Evolutionary conservation across 2,329 filamentous ascomycete species (phyloP), one percentile per base, ranked within the genome.

Genomic region (Sarocladium strictum): DNA sequence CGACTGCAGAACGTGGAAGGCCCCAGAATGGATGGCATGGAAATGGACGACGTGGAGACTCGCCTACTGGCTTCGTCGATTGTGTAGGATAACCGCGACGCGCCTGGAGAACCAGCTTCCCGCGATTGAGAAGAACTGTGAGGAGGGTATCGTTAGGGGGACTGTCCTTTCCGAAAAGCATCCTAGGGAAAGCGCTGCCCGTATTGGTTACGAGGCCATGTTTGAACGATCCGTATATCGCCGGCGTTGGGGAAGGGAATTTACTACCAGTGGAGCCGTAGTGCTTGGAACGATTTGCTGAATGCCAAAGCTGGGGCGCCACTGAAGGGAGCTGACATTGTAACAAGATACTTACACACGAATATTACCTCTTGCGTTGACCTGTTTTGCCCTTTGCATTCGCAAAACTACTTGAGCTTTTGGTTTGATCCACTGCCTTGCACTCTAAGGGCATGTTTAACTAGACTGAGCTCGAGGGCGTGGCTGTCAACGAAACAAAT

Each of bases 21-120:
- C 2, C 67, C 71, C 33, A 69, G 69, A 21, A 72, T 74, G 69
- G 72, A 74, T 54, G 66, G 69, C 23, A 68, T 72, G 59, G 70
- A 67, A 15, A 75, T 76, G 68, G 72, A 75, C 56, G 73, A 76
- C 45, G 72, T 75, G 50, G 73, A 76, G 58, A 67, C 69, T 52
- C 70, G 72, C 55, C 65, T 76, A 50, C 62, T 76, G 57, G 71
- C 73, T 54, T 72, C 70, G 54, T 64, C 71, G 58, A 72, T 74
- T 62, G 72, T 74, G 70, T 74, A 73, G 67, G 62, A 59, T 37
- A 53, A 55, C 56, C 40, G 26, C 50, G 50, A 53, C 50, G 50
- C 61, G 53, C 61, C 58, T 55, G 54, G 38, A 49, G 32, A 54
- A 41, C 14, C 54, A 29, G 54, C 41, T 29, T 17, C 50, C n/a